These are phyloP conservation scores for Botrytis porri DNA, from an alignment of 2,329 filamentous ascomycete species.

Conservation along the genomic window DNA sequence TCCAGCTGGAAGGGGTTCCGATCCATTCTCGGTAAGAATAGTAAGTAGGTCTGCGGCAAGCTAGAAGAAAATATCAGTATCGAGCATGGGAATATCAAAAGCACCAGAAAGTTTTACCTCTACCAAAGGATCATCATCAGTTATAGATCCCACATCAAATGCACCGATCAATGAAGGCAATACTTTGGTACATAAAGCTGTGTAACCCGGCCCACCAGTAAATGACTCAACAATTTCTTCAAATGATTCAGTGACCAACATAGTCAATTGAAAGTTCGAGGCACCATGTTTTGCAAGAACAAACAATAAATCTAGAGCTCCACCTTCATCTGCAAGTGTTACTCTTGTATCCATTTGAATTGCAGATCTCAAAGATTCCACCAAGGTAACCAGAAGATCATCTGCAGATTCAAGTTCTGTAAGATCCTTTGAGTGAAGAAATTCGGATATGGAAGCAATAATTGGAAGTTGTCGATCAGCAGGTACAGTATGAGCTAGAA, in stretches of 20 bases:
- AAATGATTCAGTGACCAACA: conserved; percentile 85
- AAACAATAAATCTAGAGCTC: conserved; percentile 81
- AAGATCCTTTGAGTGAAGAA: conserved; percentile 76
- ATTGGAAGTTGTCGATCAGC: conserved; percentile 58
- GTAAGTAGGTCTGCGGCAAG: conserved; percentile 83
- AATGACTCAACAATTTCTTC: conserved; percentile 78
- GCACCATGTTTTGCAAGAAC: conserved; percentile 84
- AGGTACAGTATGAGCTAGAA: conserved; percentile 49
- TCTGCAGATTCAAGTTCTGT: conserved; percentile 83
- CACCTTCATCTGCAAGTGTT: conserved; percentile 67
- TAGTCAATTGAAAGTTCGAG: conserved; percentile 84
- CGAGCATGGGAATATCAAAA: neutral
- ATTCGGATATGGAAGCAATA: conserved; percentile 62
- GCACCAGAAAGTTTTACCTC: conserved; percentile 50
- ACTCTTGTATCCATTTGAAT: conserved; percentile 77
- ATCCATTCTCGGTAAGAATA: conserved; percentile 76
- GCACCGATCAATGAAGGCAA: conserved; percentile 84
- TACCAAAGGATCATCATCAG: conserved; percentile 78
- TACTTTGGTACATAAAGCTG: conserved; percentile 78
- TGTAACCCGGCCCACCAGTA: conserved; percentile 66
- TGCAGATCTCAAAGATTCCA: conserved; percentile 79
- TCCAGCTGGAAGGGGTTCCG: conserved; percentile 79
- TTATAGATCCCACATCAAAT: conserved; percentile 83
- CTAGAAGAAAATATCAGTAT: conserved; percentile 38
- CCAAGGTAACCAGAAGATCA: conserved; percentile 85